phyloP scores from a whole-genome alignment of 805 yeast species.

The Metahyphopichia silvanorum region DNA sequence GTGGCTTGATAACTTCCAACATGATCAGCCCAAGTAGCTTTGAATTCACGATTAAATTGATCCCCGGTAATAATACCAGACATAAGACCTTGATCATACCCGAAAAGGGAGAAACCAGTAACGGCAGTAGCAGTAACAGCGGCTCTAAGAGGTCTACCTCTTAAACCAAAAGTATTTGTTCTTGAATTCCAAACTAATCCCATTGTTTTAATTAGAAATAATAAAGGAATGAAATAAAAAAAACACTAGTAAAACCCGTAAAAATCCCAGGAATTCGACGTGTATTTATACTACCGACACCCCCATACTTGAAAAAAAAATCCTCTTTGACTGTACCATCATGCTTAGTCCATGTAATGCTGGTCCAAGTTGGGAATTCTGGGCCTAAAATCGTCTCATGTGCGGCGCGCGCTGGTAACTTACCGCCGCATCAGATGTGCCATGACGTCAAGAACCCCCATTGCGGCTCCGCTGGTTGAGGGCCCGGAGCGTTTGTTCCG shows the following conservation, averaged over 20 bases:
- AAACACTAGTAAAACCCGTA: not conserved
- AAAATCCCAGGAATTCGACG: not conserved
- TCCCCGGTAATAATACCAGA: constrained; percentile 41
- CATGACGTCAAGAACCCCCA: too few relatives aligned
- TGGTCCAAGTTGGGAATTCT: too few relatives aligned
- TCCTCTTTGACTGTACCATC: too few relatives aligned
- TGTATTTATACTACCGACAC: constrained; percentile 8
- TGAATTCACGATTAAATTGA: constrained; percentile 29
- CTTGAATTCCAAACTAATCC: constrained; percentile 25
- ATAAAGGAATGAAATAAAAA: not conserved
- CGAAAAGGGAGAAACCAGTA: constrained; percentile 40
- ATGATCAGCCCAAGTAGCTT: constrained; percentile 7
- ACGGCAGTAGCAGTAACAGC: constrained; percentile 41
- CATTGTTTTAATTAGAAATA: not conserved
- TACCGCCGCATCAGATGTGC: too few relatives aligned
- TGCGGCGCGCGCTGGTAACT: too few relatives aligned
- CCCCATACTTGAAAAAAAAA: too few relatives aligned
- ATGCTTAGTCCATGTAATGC: too few relatives aligned
- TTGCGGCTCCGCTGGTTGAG: too few relatives aligned
- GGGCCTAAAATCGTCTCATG: too few relatives aligned
- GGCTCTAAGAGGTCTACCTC: constrained; percentile 50
- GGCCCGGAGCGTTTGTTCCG: too few relatives aligned
- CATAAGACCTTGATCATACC: constrained; percentile 43
- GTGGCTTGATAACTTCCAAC: constrained; percentile 18
- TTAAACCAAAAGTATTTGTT: constrained; percentile 50